Conservation (phyloP, 1,139 yeast species). For the Groenewaldozyma sp. region DNA sequence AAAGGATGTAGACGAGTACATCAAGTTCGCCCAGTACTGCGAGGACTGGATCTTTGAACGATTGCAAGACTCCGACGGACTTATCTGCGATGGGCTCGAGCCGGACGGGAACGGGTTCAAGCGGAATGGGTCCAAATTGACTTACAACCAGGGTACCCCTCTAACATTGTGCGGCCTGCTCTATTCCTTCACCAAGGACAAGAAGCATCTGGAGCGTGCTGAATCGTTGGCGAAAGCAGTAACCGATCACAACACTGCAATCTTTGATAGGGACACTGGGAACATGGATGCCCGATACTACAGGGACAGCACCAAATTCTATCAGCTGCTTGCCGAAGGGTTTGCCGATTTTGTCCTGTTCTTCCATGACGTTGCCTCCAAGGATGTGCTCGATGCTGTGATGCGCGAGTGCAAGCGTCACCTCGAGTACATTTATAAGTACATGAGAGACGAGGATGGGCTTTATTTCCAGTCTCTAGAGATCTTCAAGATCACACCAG, state of each 20-base stretch:
- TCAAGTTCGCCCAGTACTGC: conserved; percentile 47
- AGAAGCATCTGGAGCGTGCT: conserved; percentile 49
- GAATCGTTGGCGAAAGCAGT: conserved; percentile 53
- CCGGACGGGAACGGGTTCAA: conserved; percentile 37
- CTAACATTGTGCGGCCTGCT: conserved; percentile 47
- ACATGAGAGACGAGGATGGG: conserved; percentile 51
- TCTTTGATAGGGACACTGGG: conserved; percentile 56
- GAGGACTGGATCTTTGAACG: conserved; percentile 45
- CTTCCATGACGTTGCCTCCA: conserved; percentile 37
- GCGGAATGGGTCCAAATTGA: conserved; percentile 48
- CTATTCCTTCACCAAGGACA: conserved; percentile 44
- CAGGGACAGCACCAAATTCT: conserved; percentile 57
- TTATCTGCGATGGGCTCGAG: conserved; percentile 53
- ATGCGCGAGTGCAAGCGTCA: conserved; percentile 23
- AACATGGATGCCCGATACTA: conserved; percentile 49
- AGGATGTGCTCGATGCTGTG: conserved; percentile 18
- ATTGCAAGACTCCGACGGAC: conserved; percentile 47
- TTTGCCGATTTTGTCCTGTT: conserved; percentile 54
- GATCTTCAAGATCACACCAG: conserved; percentile 46
- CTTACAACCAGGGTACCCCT: conserved; percentile 65
- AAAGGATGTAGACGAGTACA: conserved; percentile 36
- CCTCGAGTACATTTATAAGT: conserved; percentile 34
- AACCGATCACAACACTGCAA: conserved; percentile 45
- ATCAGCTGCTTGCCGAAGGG: conserved; percentile 59
- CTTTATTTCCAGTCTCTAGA: conserved; percentile 55